Evolutionary conservation across 345 rosid genomes (phyloP), one percentile per base, ranked within the genome.

Genomic region (Ceriops decandra): DNA sequence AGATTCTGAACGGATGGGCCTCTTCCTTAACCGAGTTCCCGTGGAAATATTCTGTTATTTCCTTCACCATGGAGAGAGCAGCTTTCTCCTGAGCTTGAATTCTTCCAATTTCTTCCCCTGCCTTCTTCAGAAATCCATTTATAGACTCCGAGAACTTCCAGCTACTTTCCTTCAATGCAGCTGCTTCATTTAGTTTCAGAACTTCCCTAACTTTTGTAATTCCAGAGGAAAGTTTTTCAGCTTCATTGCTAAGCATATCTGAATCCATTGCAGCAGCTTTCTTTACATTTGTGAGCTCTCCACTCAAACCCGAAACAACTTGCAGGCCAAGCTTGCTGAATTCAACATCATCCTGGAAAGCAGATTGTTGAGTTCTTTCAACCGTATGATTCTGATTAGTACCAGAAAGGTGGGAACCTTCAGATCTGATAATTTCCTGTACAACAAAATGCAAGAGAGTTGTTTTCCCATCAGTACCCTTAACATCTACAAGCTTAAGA

Each of bases 401-500:
- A 56, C 28, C 28, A 15, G 6, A 56, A 3, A 56, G 17, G 24
- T 27, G 59, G 28, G 59, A 56, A 56, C 59, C 59, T 56, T 56
- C 59, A 56, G 59, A 56, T 56, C 59, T 56, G 1, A 24, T 56
- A 26, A 67, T 56, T 36, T 67, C 62, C 20, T 30, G 60, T 13
- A 53, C 70, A 21, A 67, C 60, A 21, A 53, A 67, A 56, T 67
- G 60, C 27, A 67, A 33, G n/a, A 67, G 70, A 53, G 70, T 67
- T n/a, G 70, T 67, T 56, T 67, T 67, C 28, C 62, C 70, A 33
- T 67, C 70, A 7, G 61, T 54, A 5, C 70, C 70, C 49, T 67
- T 65, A 5, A 65, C 68, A 51, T 52, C 68, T 16, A 54, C 58
- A 19, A 65, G 58, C 57, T 65, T 65, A 56, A 56, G 59, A 27